Evolutionary conservation across 106 monocot species (phyloP).

Genomic region (Acanthochlamys bracteata): DNA sequence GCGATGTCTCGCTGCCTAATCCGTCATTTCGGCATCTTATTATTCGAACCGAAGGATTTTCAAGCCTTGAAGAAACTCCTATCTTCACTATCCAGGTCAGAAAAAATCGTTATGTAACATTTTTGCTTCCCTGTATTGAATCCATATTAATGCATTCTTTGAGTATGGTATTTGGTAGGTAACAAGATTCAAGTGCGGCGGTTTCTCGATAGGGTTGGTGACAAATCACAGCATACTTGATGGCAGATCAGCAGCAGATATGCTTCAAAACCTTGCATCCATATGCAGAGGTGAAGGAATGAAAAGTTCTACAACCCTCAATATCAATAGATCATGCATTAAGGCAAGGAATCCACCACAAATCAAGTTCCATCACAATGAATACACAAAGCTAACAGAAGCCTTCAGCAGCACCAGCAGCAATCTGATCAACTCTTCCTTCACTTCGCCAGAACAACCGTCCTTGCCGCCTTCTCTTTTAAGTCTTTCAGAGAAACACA

Average conservation of each 20-base stretch:
- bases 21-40: constrained; percentile 61
- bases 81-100: constrained; percentile 70
- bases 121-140: no score
- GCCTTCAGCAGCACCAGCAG: no score
- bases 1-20: constrained; percentile 60
- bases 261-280: constrained; percentile 54
- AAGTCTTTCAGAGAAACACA: constrained; percentile 14
- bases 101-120: background rate
- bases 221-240: constrained; percentile 73
- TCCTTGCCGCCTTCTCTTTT: constrained; percentile 9
- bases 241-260: constrained; percentile 63
- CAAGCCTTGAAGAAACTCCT: constrained; percentile 27
- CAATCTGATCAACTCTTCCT: constrained; percentile 20
- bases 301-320: constrained; percentile 17
- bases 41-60: constrained; percentile 16
- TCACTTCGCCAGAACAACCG: constrained; percentile 32
- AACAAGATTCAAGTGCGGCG: constrained; percentile 66
- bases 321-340: constrained; percentile 52
- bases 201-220: constrained; percentile 61
- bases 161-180: constrained; percentile 43
- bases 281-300: constrained; percentile 45
- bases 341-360: constrained; percentile 49
- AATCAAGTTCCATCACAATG: constrained; percentile 54
- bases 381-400: constrained; percentile 40
- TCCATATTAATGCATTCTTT: no score